These are phyloP conservation scores for Candida hispaniensis DNA, from an alignment of 805 yeast species.

Conservation along the genomic window DNA sequence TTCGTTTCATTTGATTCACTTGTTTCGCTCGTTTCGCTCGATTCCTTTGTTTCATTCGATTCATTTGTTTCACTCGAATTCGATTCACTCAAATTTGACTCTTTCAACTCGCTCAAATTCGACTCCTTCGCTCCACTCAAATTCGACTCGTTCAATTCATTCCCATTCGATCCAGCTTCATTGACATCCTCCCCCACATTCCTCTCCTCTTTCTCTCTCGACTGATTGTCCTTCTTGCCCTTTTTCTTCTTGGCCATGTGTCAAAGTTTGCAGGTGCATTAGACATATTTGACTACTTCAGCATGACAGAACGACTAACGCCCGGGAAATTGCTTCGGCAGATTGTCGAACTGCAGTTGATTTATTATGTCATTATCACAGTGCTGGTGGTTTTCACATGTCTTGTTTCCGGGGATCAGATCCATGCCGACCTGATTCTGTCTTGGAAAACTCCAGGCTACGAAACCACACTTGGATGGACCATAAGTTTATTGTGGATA, in stretches of 20 bases:
- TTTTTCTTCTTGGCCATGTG: constrained; percentile 16
- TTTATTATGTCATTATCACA: constrained; percentile 67
- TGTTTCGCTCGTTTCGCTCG: too few species aligned
- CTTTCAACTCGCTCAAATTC: too few species aligned
- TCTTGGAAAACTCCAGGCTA: constrained; percentile 67
- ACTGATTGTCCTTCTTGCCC: constrained; percentile 8
- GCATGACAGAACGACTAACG: constrained; percentile 35
- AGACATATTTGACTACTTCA: not conserved
- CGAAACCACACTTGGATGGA: constrained; percentile 72
- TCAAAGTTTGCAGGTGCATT: too few species aligned
- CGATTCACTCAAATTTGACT: too few species aligned
- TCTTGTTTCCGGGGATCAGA: constrained; percentile 57
- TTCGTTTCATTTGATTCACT: too few species aligned
- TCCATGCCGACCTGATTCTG: constrained; percentile 60
- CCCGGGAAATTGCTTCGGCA: constrained; percentile 56
- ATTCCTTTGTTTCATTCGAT: too few species aligned
- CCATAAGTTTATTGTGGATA: constrained; percentile 67
- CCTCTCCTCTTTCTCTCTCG: constrained; percentile 37
- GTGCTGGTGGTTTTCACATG: constrained; percentile 56
- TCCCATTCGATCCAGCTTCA: constrained; percentile 26
- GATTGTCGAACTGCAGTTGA: constrained; percentile 63
- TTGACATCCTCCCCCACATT: constrained; percentile 52
- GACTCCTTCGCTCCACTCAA: too few species aligned
- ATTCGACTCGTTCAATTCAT: too few species aligned
- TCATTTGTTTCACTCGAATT: too few species aligned